These are phyloP conservation scores for Hamiltosporidium tvaerminnensis DNA, from an alignment of 371 early-diverging fungal genomes.

Conservation along the genomic window DNA sequence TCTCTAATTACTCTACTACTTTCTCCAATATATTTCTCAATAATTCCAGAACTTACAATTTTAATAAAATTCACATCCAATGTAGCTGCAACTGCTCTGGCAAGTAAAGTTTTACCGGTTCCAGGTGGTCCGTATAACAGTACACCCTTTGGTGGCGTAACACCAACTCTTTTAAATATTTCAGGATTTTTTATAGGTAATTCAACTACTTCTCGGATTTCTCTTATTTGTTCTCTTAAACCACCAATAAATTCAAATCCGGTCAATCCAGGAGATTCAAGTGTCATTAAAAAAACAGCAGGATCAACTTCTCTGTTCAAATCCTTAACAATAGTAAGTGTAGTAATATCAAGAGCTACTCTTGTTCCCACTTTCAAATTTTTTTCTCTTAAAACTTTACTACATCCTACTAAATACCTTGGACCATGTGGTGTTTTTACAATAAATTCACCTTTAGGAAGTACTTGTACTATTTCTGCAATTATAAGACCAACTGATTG, in stretches of 20 bases:
- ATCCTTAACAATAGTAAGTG: slow-evolving; percentile 91
- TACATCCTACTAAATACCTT: slow-evolving; percentile 92
- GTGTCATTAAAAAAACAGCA: slow-evolving; percentile 90
- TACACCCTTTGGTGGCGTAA: slow-evolving; percentile 92
- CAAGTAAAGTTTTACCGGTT: slow-evolving; percentile 65
- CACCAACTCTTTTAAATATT: slow-evolving; percentile 85
- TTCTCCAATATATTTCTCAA: slow-evolving; percentile 98
- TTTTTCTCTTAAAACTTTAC: slow-evolving; percentile 74
- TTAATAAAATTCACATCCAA: slow-evolving; percentile 86
- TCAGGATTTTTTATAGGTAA: slow-evolving; percentile 94
- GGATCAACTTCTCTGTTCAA: slow-evolving; percentile 96
- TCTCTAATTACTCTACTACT: slow-evolving; percentile 82
- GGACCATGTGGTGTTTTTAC: slow-evolving; percentile 94
- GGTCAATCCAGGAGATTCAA: slow-evolving; percentile 65
- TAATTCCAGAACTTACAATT: slow-evolving; percentile 83
- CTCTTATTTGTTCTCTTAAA: slow-evolving; percentile 82
- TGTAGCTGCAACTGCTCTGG: slow-evolving; percentile 85
- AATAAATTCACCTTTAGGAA: slow-evolving; percentile 89
- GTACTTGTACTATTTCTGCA: slow-evolving; percentile 89
- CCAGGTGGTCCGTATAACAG: slow-evolving; percentile 95
- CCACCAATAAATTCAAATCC: slow-evolving; percentile 94
- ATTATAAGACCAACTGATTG: slow-evolving; percentile 96
- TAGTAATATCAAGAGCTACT: slow-evolving; percentile 95
- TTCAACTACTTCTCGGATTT: slow-evolving; percentile 91
- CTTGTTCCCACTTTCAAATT: slow-evolving; percentile 66